phyloP scores from a whole-genome alignment of 176 grass and related monocot species.

The Zoysia pacifica region DNA sequence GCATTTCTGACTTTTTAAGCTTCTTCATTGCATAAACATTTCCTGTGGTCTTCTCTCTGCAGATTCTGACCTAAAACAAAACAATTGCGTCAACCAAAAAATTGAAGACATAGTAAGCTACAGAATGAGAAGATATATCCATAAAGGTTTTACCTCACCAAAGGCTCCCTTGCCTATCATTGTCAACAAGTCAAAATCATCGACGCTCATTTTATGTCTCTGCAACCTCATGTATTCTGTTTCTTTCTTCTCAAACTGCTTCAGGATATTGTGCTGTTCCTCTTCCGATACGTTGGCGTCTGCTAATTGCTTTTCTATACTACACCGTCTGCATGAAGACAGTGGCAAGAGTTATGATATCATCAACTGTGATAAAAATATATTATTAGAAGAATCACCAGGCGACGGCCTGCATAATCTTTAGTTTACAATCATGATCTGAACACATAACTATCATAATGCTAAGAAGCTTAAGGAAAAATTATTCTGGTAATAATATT shows the following conservation, averaged over 20 bases:
- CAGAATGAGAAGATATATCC: neutral
- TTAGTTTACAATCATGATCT: neutral
- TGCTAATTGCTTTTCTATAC: slow-evolving; percentile 83
- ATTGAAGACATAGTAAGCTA: neutral
- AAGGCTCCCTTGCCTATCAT: slow-evolving; percentile 99
- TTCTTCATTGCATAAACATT: slow-evolving; percentile 99
- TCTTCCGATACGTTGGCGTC: slow-evolving; percentile 89
- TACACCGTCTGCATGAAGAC: slow-evolving; percentile 63
- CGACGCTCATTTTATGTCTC: slow-evolving; percentile 97
- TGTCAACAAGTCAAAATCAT: slow-evolving; percentile 91
- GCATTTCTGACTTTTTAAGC: slow-evolving; percentile 97
- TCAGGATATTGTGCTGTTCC: slow-evolving; percentile 81
- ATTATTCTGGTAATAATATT: neutral
- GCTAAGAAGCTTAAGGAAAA: neutral
- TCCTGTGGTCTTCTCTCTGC: slow-evolving; percentile 81
- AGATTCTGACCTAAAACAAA: slow-evolving; percentile 82
- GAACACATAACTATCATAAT: neutral
- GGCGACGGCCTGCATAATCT: neutral
- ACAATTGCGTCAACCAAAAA: slow-evolving; percentile 24
- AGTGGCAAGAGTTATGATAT: slow-evolving; percentile 10
- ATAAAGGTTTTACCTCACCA: slow-evolving; percentile 79
- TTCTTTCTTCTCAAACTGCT: slow-evolving; percentile 97
- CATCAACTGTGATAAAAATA: slow-evolving; percentile 20
- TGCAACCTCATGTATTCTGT: slow-evolving; percentile 96
- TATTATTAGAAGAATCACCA: neutral